A percentile compares a stretch with the other conserved stretches of the same genome.
These are phyloP conservation scores for Skeletonema marinoi DNA, from an alignment of 108 stramenopile genomes.

Conservation along the genomic window DNA sequence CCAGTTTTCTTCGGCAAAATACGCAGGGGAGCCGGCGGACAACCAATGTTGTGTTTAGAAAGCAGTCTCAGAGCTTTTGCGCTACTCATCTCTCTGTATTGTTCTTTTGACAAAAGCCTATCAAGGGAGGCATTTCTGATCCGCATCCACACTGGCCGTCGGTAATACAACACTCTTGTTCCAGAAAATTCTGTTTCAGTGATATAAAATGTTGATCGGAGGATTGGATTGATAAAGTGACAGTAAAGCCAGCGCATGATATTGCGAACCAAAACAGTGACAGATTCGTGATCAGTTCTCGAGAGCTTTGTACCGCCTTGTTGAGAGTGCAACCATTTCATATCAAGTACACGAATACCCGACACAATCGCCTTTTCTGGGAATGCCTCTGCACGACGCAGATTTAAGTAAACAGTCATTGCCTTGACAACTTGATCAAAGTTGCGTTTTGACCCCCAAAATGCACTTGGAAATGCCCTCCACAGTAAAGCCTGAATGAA, in stretches of 20 bases:
- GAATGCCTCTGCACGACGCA: conserved; percentile 70
- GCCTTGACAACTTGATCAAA: conserved; percentile 45
- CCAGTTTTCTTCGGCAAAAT: conserved; percentile 82
- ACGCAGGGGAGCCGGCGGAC: conserved; percentile 62
- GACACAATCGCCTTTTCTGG: conserved; percentile 65
- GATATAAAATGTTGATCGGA: conserved; percentile 76
- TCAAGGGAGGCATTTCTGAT: conserved; percentile 68
- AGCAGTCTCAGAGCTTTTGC: conserved; percentile 36
- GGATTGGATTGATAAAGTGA: conserved; percentile 70
- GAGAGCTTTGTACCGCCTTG: conserved; percentile 28
- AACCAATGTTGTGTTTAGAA: conserved; percentile 57
- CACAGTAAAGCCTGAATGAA: conserved; percentile 60
- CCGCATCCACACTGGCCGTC: conserved; percentile 82
- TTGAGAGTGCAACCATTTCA: conserved; percentile 63
- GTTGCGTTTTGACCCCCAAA: conserved; percentile 82
- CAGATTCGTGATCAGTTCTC: conserved; percentile 58
- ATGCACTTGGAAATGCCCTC: conserved; percentile 62
- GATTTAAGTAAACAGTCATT: conserved; percentile 58
- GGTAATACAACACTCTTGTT: conserved; percentile 68
- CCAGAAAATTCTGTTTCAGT: conserved; percentile 84
- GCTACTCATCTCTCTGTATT: conserved; percentile 51
- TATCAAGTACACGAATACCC: conserved; percentile 62
- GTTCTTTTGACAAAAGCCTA: conserved; percentile 38
- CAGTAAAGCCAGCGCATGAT: conserved; percentile 76
- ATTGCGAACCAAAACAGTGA: conserved; percentile 41